Evolutionary conservation across 2,329 filamentous ascomycete genomes (phyloP).

Genomic region (Penicillium sp.): DNA sequence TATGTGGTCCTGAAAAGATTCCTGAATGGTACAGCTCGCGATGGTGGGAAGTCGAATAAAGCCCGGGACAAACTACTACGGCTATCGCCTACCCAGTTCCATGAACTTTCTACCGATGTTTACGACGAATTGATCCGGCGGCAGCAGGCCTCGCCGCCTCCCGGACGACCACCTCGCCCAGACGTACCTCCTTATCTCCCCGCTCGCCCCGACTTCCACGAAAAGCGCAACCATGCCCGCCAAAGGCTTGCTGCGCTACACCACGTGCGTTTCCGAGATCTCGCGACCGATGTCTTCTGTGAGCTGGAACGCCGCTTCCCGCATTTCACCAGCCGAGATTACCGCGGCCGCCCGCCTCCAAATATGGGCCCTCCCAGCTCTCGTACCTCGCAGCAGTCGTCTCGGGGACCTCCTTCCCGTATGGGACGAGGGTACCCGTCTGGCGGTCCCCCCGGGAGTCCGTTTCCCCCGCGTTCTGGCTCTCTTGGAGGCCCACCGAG

Average conservation of each 20-base stretch:
- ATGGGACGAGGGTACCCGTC: conserved; percentile 38
- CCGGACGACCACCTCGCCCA: conserved; percentile 42
- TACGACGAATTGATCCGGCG: conserved; percentile 90
- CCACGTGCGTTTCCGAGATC: conserved; percentile 79
- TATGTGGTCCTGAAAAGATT: conserved; percentile 77
- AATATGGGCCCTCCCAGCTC: conserved; percentile 35
- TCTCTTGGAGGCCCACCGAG: conserved; percentile 43
- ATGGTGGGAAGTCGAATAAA: conserved; percentile 77
- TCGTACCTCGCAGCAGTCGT: conserved; percentile 44
- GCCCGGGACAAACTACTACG: conserved; percentile 92
- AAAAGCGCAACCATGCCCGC: conserved; percentile 95
- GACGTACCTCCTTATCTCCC: conserved; percentile 68
- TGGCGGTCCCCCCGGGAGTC: conserved; percentile 37
- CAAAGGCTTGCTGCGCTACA: conserved; percentile 91
- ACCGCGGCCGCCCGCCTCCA: conserved; percentile 66
- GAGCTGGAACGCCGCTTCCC: conserved; percentile 91
- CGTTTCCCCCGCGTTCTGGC: conserved; percentile 41
- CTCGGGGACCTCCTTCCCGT: conserved; percentile 35
- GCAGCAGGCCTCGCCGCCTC: conserved; percentile 62
- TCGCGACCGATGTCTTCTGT: conserved; percentile 94
- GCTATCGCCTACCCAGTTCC: conserved; percentile 87
- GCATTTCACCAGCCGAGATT: conserved; percentile 68
- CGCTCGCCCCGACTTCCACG: conserved; percentile 87
- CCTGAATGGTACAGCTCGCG: conserved; percentile 66
- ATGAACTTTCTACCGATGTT: conserved; percentile 95